Evolutionary conservation across 331 rosid species (phyloP).

Genomic region (Quercus phellos): DNA sequence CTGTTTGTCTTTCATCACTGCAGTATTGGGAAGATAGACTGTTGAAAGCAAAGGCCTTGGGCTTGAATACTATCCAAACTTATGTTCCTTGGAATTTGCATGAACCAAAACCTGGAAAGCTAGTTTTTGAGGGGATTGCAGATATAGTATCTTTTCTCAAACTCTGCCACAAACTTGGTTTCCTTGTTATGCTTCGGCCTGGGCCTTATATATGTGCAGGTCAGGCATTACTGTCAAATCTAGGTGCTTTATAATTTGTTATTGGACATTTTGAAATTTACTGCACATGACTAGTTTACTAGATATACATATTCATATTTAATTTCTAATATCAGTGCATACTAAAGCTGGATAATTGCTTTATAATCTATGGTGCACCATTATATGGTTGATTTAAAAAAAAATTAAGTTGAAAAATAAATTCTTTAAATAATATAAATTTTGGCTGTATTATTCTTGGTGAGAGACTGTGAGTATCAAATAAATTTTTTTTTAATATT

Average conservation of each 20-base stretch:
- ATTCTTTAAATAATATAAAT: background rate
- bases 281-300: background rate
- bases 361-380: background rate
- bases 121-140: slow-evolving; percentile 70
- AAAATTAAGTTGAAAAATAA: background rate
- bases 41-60: slow-evolving; percentile 86
- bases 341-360: background rate
- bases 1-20: slow-evolving; percentile 26
- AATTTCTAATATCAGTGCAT: slow-evolving; percentile 7
- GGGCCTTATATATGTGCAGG: slow-evolving; percentile 96
- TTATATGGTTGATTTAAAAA: background rate
- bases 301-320: background rate
- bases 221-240: slow-evolving; percentile 28
- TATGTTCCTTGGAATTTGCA: slow-evolving; percentile 96
- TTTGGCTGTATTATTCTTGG: background rate
- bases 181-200: slow-evolving; percentile 78
- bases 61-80: slow-evolving; percentile 86
- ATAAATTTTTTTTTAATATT: background rate
- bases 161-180: slow-evolving; percentile 70
- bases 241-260: background rate
- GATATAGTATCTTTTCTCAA: slow-evolving; percentile 66
- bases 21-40: slow-evolving; percentile 97
- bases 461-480: background rate
- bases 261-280: slow-evolving; percentile 3
- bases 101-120: slow-evolving; percentile 69